Evolutionary conservation across 2,329 filamentous ascomycete species (phyloP).

Genomic region (Alternaria viburni): DNA sequence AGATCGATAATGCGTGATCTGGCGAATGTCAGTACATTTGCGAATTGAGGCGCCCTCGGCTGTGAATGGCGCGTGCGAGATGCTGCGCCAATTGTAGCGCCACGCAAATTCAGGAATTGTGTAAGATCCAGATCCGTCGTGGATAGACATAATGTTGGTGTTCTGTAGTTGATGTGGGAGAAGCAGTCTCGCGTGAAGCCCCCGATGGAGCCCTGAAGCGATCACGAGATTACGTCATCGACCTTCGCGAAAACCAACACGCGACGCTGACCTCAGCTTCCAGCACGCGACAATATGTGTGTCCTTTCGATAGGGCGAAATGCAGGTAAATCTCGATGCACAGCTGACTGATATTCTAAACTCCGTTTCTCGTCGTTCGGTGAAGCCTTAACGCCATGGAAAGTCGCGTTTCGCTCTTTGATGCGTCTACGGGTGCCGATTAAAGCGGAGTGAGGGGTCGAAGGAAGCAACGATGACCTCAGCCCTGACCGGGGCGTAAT

Average conservation of each 20-base stretch:
- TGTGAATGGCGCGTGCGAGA: background rate
- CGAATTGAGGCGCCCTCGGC: background rate
- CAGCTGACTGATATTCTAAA: background rate
- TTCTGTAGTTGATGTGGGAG: background rate
- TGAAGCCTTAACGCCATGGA: background rate
- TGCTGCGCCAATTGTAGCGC: background rate
- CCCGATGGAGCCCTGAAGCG: background rate
- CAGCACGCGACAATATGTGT: background rate
- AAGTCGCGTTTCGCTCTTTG: background rate
- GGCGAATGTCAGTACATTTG: background rate
- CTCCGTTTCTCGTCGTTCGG: background rate
- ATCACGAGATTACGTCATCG: background rate
- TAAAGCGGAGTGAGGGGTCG: background rate
- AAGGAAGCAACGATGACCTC: background rate
- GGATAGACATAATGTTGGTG: background rate
- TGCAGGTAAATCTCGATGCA: background rate
- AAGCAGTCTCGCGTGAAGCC: background rate
- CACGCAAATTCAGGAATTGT: background rate
- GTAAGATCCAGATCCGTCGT: background rate
- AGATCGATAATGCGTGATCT: constrained; percentile 13
- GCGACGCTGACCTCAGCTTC: background rate
- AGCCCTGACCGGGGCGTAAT: background rate
- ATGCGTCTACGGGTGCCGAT: background rate
- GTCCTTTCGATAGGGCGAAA: background rate
- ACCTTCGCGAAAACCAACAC: background rate